Evolutionary conservation across 768 basidiomycete species (phyloP).

Genomic region (Clitopilus hobsonii): DNA sequence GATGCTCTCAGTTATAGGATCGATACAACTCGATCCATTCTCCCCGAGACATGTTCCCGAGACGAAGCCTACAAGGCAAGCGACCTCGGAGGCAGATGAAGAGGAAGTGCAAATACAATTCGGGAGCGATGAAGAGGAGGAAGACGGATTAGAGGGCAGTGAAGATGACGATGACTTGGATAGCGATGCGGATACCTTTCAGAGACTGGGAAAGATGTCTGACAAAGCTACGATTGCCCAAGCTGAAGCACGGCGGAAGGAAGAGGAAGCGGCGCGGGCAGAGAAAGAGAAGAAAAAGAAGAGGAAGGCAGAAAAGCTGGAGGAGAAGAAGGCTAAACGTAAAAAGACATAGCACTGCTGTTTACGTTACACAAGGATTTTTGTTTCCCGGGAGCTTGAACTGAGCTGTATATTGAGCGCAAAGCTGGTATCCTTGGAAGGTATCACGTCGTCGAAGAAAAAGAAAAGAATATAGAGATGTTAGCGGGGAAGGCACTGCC

Average conservation of each 20-base stretch:
- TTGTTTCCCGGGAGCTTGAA: not conserved
- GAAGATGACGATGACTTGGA: conserved; percentile 18
- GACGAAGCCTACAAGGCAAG: conserved; percentile 5
- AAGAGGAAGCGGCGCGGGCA: conserved; percentile 15
- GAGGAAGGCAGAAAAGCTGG: conserved; percentile 9
- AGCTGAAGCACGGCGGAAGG: conserved; percentile 20
- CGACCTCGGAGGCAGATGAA: conserved; percentile 10
- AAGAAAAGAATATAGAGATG: not conserved
- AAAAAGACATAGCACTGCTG: conserved; percentile 4
- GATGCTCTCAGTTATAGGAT: conserved; percentile 87
- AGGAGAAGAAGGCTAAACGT: conserved; percentile 13
- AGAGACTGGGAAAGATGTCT: conserved; percentile 18
- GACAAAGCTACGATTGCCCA: conserved; percentile 16
- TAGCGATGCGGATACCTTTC: conserved; percentile 22
- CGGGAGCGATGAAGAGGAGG: conserved; percentile 15
- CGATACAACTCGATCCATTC: conserved; percentile 74
- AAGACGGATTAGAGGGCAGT: conserved; percentile 6
- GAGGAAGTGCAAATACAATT: conserved; percentile 7
- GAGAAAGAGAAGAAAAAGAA: conserved; percentile 18
- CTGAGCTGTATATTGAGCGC: not conserved
- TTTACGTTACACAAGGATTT: not conserved
- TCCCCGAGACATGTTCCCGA: conserved; percentile 49
- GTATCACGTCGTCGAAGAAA: not conserved
- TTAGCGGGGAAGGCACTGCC: conserved; percentile 29
- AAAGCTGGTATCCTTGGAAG: not conserved